Evolutionary conservation across 441 rosid species (phyloP).

Genomic region (Melastoma candidum): DNA sequence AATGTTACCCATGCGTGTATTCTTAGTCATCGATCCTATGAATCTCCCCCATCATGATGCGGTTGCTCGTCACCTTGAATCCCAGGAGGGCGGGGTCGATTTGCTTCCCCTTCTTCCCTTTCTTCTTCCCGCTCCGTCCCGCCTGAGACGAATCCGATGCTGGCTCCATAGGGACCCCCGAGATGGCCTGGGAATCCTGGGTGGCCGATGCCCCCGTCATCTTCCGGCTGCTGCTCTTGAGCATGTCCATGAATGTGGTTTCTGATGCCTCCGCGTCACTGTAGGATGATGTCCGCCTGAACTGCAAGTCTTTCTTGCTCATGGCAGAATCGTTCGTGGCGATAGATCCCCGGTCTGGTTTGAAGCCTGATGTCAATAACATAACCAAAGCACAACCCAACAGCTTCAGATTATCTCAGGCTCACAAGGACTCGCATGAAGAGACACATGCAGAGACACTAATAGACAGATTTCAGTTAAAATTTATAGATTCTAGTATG

Average conservation of each 20-base stretch:
- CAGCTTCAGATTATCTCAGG: too few species aligned
- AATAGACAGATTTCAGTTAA: too few species aligned
- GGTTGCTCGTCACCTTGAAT: conserved; percentile 8
- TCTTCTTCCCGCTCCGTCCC: conserved; percentile 24
- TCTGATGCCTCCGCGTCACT: conserved; percentile 33
- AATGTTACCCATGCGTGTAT: not conserved
- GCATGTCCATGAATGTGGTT: conserved; percentile 43
- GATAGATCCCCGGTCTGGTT: conserved; percentile 20
- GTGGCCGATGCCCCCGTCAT: conserved; percentile 23
- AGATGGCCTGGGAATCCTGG: conserved; percentile 17
- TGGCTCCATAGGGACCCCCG: conserved; percentile 20
- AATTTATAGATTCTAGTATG: too few species aligned
- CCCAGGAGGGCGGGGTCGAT: conserved; percentile 4
- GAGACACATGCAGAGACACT: too few species aligned
- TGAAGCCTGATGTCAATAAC: conserved; percentile 14
- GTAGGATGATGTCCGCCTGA: conserved; percentile 29
- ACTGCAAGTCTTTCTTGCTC: conserved; percentile 27
- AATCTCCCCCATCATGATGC: conserved; percentile 14
- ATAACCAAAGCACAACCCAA: too few species aligned
- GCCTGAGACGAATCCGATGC: conserved; percentile 26
- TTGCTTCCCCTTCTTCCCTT: conserved; percentile 10
- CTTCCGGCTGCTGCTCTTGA: conserved; percentile 28
- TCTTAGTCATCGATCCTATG: conserved; percentile 28
- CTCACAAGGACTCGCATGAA: too few species aligned
- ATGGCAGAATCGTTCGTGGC: conserved; percentile 7